Base-by-base conservation (phyloP, 139 green algal genomes). In the Chlamydomonas asymmetrica region DNA sequence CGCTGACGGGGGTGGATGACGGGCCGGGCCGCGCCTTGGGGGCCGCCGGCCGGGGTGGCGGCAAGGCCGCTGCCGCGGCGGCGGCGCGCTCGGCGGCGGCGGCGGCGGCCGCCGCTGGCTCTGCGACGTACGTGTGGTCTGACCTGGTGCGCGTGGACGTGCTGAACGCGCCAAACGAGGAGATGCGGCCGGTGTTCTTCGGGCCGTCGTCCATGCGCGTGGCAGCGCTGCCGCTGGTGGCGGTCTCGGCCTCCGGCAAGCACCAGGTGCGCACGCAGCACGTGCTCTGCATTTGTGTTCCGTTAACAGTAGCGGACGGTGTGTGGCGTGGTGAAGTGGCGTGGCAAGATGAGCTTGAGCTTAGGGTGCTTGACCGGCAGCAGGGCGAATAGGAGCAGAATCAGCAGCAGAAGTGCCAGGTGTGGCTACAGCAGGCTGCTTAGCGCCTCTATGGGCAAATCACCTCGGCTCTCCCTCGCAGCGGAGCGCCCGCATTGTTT, bases 121-220 rank as follows among this genome's bases (percentile, higher is more conserved):
- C 80, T 18, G 63, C 34, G 7, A 86, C 80, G 0, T 95, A 93
- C 80, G 41, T 85, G 41, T 97, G 92, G 91, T 86, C 89, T 20
- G 84, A 78, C n/a, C 60, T 97, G 31, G 80, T 82, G 2, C 80
- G 91, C 22, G 57, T 97, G 16, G 90, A 97, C 66, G 70, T 97
- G n/a, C 31, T 92, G 34, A 69, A 56, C 1, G 88, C 77, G 32
- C 89, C 91, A 7, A 40, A 62, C 0, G 61, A 67, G 29, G 86
- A 78, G 2, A 25, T 41, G 48, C n/a, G n/a, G n/a, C 80, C 95
- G 3, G 78, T 81, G 35, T 97, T 97, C 66, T 91, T 87, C 66
- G 88, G 88, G 9, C 84, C 88, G 0, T 32, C 50, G 22, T 59
- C 52, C 23, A 71, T 76, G 48, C 65, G 74, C 20, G 74, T 82